A percentile compares a stretch with the other conserved stretches of the same genome.
phyloP scores from a whole-genome alignment of 169 alveolate species.

The Theileria equi region DNA sequence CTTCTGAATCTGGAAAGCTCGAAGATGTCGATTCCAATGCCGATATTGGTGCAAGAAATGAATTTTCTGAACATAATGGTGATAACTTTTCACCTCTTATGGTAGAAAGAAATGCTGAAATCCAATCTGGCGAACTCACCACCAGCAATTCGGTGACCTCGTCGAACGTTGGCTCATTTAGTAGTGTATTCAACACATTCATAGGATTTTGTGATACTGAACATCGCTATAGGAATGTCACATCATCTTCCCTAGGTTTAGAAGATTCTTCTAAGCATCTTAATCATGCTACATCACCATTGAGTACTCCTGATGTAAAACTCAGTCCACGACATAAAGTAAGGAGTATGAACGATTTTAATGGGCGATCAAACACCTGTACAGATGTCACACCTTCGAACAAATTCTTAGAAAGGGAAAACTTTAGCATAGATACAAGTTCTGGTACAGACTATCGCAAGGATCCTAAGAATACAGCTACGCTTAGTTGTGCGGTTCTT shows the following conservation, averaged over 20 bases:
- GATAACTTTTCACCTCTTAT: too few relatives aligned
- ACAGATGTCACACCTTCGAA: neutral
- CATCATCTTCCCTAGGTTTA: neutral
- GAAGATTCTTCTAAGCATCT: neutral
- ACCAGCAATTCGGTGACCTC: conserved; percentile 4
- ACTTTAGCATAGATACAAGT: neutral
- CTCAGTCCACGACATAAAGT: neutral
- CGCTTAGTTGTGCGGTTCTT: conserved; percentile 5
- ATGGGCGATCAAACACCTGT: neutral
- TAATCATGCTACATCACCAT: neutral
- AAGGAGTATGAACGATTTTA: neutral
- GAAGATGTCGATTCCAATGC: neutral
- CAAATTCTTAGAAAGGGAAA: neutral
- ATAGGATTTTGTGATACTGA: conserved; percentile 7
- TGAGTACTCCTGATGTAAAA: neutral
- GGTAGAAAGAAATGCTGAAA: neutral
- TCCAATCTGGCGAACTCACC: neutral
- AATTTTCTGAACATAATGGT: neutral
- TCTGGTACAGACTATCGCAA: neutral
- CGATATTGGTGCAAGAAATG: conserved; percentile 8
- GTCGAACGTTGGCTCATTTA: conserved; percentile 24
- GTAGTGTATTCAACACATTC: conserved; percentile 46
- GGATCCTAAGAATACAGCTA: neutral
- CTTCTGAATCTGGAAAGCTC: conserved; percentile 11
- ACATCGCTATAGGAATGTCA: neutral